Evolutionary conservation across 2,329 filamentous ascomycete species (phyloP).

Genomic region (Lasiodiplodia citricola): DNA sequence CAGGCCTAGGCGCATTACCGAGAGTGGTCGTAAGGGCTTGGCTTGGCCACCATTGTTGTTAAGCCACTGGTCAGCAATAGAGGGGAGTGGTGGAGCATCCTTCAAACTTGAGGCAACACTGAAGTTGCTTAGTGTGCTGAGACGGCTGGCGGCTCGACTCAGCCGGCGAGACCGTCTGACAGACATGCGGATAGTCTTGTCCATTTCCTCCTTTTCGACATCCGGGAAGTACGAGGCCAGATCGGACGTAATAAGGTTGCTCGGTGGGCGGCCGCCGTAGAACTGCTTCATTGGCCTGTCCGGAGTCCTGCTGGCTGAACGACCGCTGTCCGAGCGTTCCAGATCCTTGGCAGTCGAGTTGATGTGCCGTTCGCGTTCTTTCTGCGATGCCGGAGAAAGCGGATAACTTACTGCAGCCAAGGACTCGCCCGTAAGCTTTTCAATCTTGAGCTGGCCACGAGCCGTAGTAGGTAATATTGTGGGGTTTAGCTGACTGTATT

Average conservation of each 20-base stretch:
- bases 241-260: slow-evolving; percentile 96
- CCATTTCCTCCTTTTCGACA: slow-evolving; percentile 91
- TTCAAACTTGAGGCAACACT: slow-evolving; percentile 91
- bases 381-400: slow-evolving; percentile 75
- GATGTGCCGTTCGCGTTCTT: slow-evolving; percentile 71
- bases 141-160: slow-evolving; percentile 88
- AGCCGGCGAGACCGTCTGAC: slow-evolving; percentile 88
- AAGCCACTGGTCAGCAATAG: slow-evolving; percentile 93
- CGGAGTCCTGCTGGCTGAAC: slow-evolving; percentile 45
- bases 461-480: slow-evolving; percentile 66
- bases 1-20: slow-evolving; percentile 63
- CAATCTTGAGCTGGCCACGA: slow-evolving; percentile 83
- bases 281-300: slow-evolving; percentile 73
- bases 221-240: slow-evolving; percentile 97
- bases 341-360: slow-evolving; percentile 57
- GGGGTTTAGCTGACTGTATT: slow-evolving; percentile 68
- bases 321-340: slow-evolving; percentile 44
- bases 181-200: slow-evolving; percentile 91
- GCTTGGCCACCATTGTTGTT: slow-evolving; percentile 58
- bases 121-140: slow-evolving; percentile 91
- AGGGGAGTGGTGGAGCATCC: slow-evolving; percentile 93
- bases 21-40: slow-evolving; percentile 62
- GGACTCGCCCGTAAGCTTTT: slow-evolving; percentile 86
- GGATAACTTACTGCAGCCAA: slow-evolving; percentile 87
- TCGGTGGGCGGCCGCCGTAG: slow-evolving; percentile 89